Evolutionary conservation across 805 yeast species (phyloP).

Genomic region (Aciculoconidium aculeatum): DNA sequence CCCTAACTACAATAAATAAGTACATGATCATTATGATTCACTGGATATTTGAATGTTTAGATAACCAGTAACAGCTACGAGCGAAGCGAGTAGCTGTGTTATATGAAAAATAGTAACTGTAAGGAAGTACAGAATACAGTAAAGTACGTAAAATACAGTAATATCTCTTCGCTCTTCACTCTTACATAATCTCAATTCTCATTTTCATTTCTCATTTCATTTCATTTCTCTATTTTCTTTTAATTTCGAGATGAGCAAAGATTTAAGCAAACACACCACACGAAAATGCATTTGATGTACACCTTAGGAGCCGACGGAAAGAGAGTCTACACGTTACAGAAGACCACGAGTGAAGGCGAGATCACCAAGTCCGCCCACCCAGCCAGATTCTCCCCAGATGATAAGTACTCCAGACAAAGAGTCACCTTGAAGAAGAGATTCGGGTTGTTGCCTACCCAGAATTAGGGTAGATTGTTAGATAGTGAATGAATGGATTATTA

Average conservation of each 20-base stretch:
- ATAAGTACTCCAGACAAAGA: slow-evolving; percentile 98
- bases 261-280: slow-evolving; percentile 3
- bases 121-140: no score
- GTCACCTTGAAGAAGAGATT: slow-evolving; percentile 95
- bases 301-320: slow-evolving; percentile 92
- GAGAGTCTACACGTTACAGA: slow-evolving; percentile 88
- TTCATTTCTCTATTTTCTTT: no score
- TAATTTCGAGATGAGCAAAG: slow-evolving; percentile 4
- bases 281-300: slow-evolving; percentile 97
- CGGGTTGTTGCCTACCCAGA: slow-evolving; percentile 81
- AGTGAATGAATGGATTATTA: neutral
- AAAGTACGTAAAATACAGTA: no score
- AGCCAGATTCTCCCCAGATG: slow-evolving; percentile 99
- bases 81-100: no score
- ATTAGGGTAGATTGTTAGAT: slow-evolving; percentile 13
- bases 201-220: no score
- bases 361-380: slow-evolving; percentile 99
- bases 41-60: no score
- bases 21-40: no score
- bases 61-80: no score
- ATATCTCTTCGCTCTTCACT: no score
- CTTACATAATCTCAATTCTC: no score
- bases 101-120: no score
- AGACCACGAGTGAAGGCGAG: slow-evolving; percentile 77
- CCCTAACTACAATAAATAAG: no score